These are phyloP conservation scores for Corynespora cassiicola DNA, from an alignment of 2,329 filamentous ascomycete genomes.

Conservation along the genomic window DNA sequence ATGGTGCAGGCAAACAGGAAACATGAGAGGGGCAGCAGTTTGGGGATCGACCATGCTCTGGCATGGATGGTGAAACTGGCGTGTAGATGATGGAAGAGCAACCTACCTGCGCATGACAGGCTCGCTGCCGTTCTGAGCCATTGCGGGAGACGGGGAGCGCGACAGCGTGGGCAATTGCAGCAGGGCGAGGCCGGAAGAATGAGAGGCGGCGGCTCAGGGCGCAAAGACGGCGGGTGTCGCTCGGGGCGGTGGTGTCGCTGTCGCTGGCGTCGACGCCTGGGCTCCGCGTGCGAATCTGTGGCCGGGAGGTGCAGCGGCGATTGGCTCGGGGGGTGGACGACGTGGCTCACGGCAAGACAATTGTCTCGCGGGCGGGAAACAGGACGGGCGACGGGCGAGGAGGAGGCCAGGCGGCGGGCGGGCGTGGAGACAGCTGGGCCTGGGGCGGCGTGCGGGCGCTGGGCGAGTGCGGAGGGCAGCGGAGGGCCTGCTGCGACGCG, in stretches of 20 bases:
- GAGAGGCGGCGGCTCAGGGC: conserved; percentile 1
- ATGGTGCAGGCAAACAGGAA: not conserved
- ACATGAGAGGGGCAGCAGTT: conserved; percentile 3
- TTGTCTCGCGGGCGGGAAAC: too few relatives aligned
- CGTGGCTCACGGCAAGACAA: too few relatives aligned
- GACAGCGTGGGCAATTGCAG: conserved; percentile 5
- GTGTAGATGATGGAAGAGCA: conserved; percentile 16
- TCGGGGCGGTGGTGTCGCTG: too few relatives aligned
- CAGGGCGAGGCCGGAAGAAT: conserved; percentile 1
- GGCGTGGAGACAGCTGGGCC: too few relatives aligned
- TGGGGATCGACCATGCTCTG: conserved; percentile 1
- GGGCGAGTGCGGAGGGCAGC: not conserved
- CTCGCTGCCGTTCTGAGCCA: conserved; percentile 49
- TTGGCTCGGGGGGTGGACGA: too few relatives aligned
- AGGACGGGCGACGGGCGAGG: too few relatives aligned
- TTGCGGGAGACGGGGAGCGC: conserved; percentile 20
- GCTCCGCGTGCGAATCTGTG: too few relatives aligned
- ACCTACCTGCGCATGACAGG: conserved; percentile 72
- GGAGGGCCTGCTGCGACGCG: not conserved
- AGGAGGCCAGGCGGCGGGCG: too few relatives aligned
- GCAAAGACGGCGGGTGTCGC: conserved; percentile 1
- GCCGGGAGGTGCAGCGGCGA: too few relatives aligned
- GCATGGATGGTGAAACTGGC: conserved; percentile 6
- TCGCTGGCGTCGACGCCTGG: too few relatives aligned
- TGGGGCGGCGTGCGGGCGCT: not conserved